Evolutionary conservation across 116 monocot species (phyloP).

Genomic region (Posidonia oceanica): DNA sequence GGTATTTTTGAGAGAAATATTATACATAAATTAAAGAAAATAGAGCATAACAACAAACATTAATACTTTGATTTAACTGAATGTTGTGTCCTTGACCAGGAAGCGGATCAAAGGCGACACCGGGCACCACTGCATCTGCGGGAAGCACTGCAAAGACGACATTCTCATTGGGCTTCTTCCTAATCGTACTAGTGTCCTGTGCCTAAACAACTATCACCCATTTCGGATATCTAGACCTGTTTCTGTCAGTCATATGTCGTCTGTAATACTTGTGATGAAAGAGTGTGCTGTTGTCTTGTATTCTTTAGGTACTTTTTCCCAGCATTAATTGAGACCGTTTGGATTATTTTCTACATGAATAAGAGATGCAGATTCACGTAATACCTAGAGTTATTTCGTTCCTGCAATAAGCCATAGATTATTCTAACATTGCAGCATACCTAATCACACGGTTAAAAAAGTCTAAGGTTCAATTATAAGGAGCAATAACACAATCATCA

Average conservation of each 20-base stretch:
- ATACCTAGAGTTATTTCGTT: neutral
- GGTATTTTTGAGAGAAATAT: neutral
- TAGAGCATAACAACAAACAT: neutral
- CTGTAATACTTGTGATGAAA: neutral
- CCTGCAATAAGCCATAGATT: neutral
- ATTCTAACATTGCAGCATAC: neutral
- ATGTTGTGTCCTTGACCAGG: neutral
- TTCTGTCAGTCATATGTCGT: neutral
- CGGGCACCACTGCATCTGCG: neutral
- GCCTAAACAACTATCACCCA: neutral
- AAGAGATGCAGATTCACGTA: neutral
- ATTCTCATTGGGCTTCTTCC: conserved; percentile 1
- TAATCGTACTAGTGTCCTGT: neutral
- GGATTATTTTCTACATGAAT: neutral
- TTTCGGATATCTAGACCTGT: neutral
- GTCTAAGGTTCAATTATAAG: neutral
- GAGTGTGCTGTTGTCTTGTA: neutral
- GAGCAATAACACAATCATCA: neutral
- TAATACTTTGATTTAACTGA: neutral
- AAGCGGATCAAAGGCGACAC: conserved; percentile 5
- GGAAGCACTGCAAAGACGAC: conserved; percentile 1
- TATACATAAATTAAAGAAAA: neutral
- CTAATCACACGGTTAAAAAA: neutral
- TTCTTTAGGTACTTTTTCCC: neutral
- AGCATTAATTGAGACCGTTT: neutral